These are phyloP conservation scores for Centaurea solstitialis DNA, from an alignment of 129 eudicot genomes.

Conservation along the genomic window DNA sequence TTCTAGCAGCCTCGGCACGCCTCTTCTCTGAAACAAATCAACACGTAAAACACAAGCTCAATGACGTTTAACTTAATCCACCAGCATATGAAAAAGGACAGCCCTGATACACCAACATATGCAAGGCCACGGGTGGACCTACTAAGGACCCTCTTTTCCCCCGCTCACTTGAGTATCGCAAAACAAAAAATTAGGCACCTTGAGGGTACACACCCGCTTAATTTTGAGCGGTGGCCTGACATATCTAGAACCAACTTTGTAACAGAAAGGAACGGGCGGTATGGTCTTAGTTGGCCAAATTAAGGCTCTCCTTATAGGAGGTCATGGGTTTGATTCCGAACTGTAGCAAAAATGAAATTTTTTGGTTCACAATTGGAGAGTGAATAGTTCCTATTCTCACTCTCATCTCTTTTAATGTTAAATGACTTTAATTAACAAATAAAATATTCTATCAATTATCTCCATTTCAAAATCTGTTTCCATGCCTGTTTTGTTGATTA, in stretches of 20 bases:
- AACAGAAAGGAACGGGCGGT: neutral
- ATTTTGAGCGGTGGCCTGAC: too few species aligned
- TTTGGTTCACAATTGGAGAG: neutral
- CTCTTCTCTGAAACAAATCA: constrained; percentile 55
- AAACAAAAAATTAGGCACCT: neutral
- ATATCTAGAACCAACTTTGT: neutral
- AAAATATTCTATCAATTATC: neutral
- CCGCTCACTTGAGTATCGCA: neutral
- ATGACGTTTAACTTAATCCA: neutral
- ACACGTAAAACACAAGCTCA: neutral
- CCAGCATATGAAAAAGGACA: neutral
- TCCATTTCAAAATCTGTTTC: neutral
- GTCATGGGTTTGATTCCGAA: neutral
- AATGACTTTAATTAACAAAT: neutral
- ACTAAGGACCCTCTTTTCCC: neutral
- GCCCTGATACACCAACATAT: neutral
- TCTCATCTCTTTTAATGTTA: neutral
- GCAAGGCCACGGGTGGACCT: neutral
- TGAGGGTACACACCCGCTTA: neutral
- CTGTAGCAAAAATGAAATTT: neutral
- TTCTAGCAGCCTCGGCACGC: constrained; percentile 77
- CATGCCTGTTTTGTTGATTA: neutral
- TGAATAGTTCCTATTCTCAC: neutral
- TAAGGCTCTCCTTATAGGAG: neutral
- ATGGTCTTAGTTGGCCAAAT: neutral